Conservation (phyloP, 345 rosid genomes). For the Corymbia maculata region DNA sequence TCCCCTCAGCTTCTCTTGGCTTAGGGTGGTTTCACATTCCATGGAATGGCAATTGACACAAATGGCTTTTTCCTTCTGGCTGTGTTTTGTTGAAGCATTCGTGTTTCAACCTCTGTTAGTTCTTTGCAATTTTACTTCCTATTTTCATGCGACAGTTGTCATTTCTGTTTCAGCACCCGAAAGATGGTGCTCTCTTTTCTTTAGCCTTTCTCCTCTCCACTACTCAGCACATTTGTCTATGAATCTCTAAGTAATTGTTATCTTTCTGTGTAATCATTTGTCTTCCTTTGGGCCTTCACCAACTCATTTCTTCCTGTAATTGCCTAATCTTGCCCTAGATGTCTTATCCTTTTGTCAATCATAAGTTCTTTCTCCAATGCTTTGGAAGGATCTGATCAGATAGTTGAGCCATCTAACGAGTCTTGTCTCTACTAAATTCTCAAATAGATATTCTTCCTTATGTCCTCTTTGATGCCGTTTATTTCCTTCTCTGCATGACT, state of each 20-base stretch:
- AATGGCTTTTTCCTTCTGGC: neutral
- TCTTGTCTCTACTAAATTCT: neutral
- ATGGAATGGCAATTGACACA: neutral
- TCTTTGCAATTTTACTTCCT: neutral
- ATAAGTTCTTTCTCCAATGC: neutral
- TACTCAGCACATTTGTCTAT: neutral
- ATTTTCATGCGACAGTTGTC: neutral
- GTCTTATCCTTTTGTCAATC: neutral
- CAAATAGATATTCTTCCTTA: neutral
- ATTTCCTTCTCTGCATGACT: neutral
- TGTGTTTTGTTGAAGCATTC: neutral
- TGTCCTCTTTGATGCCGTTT: neutral
- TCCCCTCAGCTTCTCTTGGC: neutral
- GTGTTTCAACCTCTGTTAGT: neutral
- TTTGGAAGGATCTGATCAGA: neutral
- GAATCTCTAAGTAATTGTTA: too few relatives aligned
- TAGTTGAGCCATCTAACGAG: neutral
- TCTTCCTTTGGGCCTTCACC: neutral
- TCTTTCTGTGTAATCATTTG: neutral
- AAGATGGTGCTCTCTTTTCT: neutral
- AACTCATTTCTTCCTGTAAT: neutral
- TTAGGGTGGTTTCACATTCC: neutral
- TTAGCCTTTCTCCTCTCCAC: neutral
- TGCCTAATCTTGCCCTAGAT: neutral
- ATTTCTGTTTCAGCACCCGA: neutral